phyloP scores from a whole-genome alignment of 2,329 filamentous ascomycete species.

The Verticillium nonalfalfae region DNA sequence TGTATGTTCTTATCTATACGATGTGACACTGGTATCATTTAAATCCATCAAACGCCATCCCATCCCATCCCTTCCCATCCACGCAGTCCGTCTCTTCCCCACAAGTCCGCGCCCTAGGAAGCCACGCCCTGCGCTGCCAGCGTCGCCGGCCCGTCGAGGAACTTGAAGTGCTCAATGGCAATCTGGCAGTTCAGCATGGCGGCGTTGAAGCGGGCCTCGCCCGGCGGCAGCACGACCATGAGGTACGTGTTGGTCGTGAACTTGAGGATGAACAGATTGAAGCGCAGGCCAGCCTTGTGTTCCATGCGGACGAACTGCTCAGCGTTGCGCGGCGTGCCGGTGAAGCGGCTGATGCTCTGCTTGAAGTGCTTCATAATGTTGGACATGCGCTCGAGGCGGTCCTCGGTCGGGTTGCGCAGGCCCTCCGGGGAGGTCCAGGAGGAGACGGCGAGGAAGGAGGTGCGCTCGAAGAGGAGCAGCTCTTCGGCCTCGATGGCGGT shows the following conservation, averaged over 20 bases:
- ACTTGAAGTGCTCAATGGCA: slow-evolving; percentile 74
- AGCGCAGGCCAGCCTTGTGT: slow-evolving; percentile 68
- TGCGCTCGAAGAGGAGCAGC: slow-evolving; percentile 89
- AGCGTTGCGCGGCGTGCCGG: slow-evolving; percentile 71
- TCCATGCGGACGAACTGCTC: slow-evolving; percentile 79
- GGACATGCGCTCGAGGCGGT: slow-evolving; percentile 88
- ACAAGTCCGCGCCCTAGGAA: neutral
- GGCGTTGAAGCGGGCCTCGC: slow-evolving; percentile 85
- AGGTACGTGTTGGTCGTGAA: slow-evolving; percentile 98
- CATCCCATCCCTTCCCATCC: neutral
- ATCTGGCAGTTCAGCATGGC: slow-evolving; percentile 87
- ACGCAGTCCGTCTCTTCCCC: neutral
- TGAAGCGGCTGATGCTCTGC: slow-evolving; percentile 71
- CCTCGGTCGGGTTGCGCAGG: slow-evolving; percentile 75
- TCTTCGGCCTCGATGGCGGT: slow-evolving; percentile 88
- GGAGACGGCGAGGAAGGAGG: slow-evolving; percentile 94
- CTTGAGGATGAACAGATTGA: slow-evolving; percentile 91
- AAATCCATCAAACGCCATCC: neutral
- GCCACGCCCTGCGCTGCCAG: slow-evolving; percentile 9
- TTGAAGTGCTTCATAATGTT: slow-evolving; percentile 99
- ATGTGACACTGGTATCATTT: slow-evolving; percentile 10
- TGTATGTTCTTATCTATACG: neutral
- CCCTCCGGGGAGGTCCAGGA: slow-evolving; percentile 76
- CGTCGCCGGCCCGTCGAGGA: slow-evolving; percentile 45
- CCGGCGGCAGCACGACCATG: slow-evolving; percentile 83